phyloP scores from a whole-genome alignment of 2,329 filamentous ascomycete genomes.

The Endoconidiophora laricicola region DNA sequence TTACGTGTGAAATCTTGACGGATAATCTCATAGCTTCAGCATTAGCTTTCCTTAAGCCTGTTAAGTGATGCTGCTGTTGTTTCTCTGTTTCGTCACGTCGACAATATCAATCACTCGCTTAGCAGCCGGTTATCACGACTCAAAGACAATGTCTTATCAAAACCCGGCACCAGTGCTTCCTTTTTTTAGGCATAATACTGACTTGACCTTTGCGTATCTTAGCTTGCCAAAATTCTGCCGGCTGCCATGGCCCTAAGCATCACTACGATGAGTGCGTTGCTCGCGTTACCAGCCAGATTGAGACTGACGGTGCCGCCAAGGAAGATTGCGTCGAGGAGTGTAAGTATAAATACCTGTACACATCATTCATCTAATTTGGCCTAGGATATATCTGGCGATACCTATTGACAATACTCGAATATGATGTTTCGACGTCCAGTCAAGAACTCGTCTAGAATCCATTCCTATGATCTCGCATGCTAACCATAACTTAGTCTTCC shows the following conservation, averaged over 20 bases:
- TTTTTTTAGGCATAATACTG: neutral
- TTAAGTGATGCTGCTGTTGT: too few species aligned
- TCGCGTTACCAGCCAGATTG: slow-evolving; percentile 55
- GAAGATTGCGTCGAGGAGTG: slow-evolving; percentile 99
- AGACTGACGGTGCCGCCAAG: slow-evolving; percentile 54
- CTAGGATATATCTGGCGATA: neutral
- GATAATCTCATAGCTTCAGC: too few species aligned
- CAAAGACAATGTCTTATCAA: too few species aligned
- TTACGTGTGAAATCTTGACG: too few species aligned
- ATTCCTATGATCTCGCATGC: neutral
- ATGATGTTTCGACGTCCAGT: neutral
- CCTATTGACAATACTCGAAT: neutral
- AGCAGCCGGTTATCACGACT: too few species aligned
- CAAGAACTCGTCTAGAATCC: neutral
- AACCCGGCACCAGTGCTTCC: too few species aligned
- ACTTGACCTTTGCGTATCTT: slow-evolving; percentile 14
- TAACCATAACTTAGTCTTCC: slow-evolving; percentile 56
- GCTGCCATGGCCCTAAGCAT: slow-evolving; percentile 82
- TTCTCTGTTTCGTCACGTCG: too few species aligned
- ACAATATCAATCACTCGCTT: too few species aligned
- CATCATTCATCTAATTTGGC: too few species aligned
- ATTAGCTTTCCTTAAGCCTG: too few species aligned
- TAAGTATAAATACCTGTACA: slow-evolving; percentile 35
- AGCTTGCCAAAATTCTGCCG: slow-evolving; percentile 81
- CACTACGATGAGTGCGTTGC: slow-evolving; percentile 97